Evolutionary conservation across 202 grass and related monocot genomes (phyloP), one percentile per base, ranked within the genome.

Genomic region (Bolboschoenoplectus hybrid): DNA sequence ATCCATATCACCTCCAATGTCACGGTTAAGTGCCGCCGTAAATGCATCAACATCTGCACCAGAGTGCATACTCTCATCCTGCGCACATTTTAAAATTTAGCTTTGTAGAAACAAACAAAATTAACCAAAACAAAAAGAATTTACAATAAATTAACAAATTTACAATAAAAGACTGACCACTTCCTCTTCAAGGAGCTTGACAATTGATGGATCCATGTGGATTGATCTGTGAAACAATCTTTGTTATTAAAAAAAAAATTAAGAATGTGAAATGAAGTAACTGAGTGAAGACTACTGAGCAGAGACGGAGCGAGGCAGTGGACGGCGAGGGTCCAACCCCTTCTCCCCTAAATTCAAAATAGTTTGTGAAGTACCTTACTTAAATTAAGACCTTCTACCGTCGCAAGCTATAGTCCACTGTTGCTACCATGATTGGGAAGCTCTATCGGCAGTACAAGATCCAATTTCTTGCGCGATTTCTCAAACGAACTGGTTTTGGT

Each of bases 1-100:
- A 39, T 77, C 50, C 74, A 53, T 13, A 34, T 77, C 89, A 56
- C 91, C 96, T 82, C 88, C 96, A 76, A 98, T 92, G 76, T 98
- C 96, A 39, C 96, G 93, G 85, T 98, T 98, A 45, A 98, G 90
- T 61, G 85, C 93, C 9, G 93, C 96, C 2, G 93, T 95, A 76
- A 98, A 94, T 79, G 93, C 96, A 74, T 98, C 96, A 52, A 98
- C 91, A 61, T 92, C 96, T 58, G 96, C 96, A 36, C 96, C 96
- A 19, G 93, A 98, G 78, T 98, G 93, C 86, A 98, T 82, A 67
- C 87, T 92, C 93, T 98, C 96, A 10, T 98, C 96, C 96, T 98
- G 81, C 81, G 84, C 83, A 7, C 60, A 55, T 38, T 7, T 57
- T n/a, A 61, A 79, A 82, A 87, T 45, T 62, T 71, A 67, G 85